Base-by-base conservation (phyloP, 1,284 basidiomycete genomes). In the Rugosomyces carneus region DNA sequence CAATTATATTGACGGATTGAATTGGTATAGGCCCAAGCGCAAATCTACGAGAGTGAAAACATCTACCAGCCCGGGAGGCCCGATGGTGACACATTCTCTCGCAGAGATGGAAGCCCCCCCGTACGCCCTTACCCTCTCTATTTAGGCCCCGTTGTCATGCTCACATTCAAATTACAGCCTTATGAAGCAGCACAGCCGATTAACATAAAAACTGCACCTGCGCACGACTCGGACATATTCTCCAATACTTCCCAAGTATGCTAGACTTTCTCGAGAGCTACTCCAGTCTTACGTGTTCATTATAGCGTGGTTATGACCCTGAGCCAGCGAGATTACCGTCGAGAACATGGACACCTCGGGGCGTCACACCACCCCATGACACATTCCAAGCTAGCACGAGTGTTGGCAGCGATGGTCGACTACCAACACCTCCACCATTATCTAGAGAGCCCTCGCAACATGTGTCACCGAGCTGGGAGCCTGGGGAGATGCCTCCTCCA, bases 291-390 rank as follows among this genome's bases (percentile, higher is more conserved):
- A 5, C 36, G 15, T 15, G 13, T 21, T 26, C 8, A 27, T 18
- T 15, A 18, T 21, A 50, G 49, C 47, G 23, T 23, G 26, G 23
- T 23, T 53, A 41, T 20, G 52, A 54, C 21, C 19, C 37, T 5
- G 9, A 11, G 4, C 19, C 35, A 18, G 31, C 39, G 11, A 42
- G 34, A n/a, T 8, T 47, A 27, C 32, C 52, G 11, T 40, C 56
- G 11, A 52, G 57, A 23, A 54, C 51, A 40, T 60, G 59, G 57
- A 51, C 49, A 15, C 57, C 56, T 29, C 57, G 57, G 20, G 55
- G 56, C 34, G 51, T 35, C 18, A 44, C 57, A 21, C 53, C 54
- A 26, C 44, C 48, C 8, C 53, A 24, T 27, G 48, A 52, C 19
- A 31, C 47, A 4, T 42, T 50, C 36, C 45, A 43, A 37, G 40